Evolutionary conservation across 2,329 filamentous ascomycete genomes (phyloP).

Genomic region (Sclerotinia nivalis): DNA sequence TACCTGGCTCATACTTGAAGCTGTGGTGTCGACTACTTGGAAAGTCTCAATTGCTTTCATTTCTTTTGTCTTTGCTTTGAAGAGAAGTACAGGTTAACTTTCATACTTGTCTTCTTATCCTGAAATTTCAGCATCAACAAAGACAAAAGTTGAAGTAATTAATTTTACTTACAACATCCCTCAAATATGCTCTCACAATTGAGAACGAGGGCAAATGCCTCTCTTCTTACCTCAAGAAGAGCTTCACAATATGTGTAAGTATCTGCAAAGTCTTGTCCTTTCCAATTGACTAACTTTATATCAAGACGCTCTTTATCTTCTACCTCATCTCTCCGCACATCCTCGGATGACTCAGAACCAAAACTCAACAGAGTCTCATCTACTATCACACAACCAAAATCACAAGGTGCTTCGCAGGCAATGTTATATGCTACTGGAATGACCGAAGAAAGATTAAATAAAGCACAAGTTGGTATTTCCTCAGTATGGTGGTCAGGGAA

Average conservation of each 20-base stretch:
- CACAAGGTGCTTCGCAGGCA: slow-evolving; percentile 95
- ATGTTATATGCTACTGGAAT: slow-evolving; percentile 98
- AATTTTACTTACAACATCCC: slow-evolving; percentile 20
- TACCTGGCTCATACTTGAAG: background rate
- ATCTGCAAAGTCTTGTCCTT: background rate
- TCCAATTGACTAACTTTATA: slow-evolving; percentile 23
- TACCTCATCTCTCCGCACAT: slow-evolving; percentile 33
- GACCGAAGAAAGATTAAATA: slow-evolving; percentile 83
- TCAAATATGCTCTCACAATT: slow-evolving; percentile 37
- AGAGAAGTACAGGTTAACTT: background rate
- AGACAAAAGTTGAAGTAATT: slow-evolving; percentile 13
- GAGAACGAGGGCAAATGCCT: slow-evolving; percentile 37
- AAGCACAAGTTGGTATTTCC: slow-evolving; percentile 96
- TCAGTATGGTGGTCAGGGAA: slow-evolving; percentile 98
- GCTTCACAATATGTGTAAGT: slow-evolving; percentile 40
- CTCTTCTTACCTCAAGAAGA: slow-evolving; percentile 35
- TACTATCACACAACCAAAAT: slow-evolving; percentile 92
- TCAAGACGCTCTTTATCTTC: slow-evolving; percentile 40
- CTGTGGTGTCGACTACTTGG: background rate
- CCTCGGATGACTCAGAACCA: slow-evolving; percentile 38
- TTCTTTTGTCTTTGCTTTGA: background rate
- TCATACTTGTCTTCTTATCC: background rate
- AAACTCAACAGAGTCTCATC: slow-evolving; percentile 81
- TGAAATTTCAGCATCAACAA: background rate
- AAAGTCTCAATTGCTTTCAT: background rate